Evolutionary conservation across 805 yeast species (phyloP).

Genomic region (Suhomyces prunicola): DNA sequence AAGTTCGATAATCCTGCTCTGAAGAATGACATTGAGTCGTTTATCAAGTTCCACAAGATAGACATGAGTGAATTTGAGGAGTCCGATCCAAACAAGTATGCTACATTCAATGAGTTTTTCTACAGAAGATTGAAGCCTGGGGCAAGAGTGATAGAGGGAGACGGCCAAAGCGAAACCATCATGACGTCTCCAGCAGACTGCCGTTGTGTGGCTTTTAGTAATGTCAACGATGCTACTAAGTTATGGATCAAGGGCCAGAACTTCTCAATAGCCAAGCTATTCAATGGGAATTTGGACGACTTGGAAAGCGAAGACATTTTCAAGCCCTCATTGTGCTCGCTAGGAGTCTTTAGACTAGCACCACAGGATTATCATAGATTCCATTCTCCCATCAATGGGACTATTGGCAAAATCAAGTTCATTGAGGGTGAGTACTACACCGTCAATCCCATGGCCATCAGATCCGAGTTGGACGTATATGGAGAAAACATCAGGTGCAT

Average conservation of each 20-base stretch:
- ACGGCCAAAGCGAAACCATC: constrained; percentile 45
- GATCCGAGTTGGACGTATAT: constrained; percentile 84
- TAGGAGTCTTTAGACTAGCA: constrained; percentile 84
- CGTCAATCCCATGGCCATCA: constrained; percentile 95
- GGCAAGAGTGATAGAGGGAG: constrained; percentile 61
- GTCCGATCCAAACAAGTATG: constrained; percentile 46
- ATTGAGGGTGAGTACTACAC: constrained; percentile 93
- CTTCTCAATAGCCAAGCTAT: constrained; percentile 64
- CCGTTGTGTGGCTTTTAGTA: constrained; percentile 67
- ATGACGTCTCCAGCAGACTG: constrained; percentile 85
- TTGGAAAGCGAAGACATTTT: constrained; percentile 39
- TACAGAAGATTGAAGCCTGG: constrained; percentile 71
- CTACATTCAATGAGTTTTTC: constrained; percentile 86
- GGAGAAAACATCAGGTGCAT: constrained; percentile 86
- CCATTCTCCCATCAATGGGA: constrained; percentile 83
- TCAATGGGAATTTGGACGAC: constrained; percentile 44
- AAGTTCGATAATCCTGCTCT: constrained; percentile 77
- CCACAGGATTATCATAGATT: constrained; percentile 97
- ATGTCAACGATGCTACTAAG: constrained; percentile 58
- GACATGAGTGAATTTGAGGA: constrained; percentile 67
- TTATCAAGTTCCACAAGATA: constrained; percentile 78
- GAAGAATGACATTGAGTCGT: constrained; percentile 63
- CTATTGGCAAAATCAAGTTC: constrained; percentile 57
- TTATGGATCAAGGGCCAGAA: constrained; percentile 88
- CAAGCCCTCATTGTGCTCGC: constrained; percentile 46